phyloP scores from a whole-genome alignment of 257 asterid genomes.

The Lithospermum erythrorhizon region DNA sequence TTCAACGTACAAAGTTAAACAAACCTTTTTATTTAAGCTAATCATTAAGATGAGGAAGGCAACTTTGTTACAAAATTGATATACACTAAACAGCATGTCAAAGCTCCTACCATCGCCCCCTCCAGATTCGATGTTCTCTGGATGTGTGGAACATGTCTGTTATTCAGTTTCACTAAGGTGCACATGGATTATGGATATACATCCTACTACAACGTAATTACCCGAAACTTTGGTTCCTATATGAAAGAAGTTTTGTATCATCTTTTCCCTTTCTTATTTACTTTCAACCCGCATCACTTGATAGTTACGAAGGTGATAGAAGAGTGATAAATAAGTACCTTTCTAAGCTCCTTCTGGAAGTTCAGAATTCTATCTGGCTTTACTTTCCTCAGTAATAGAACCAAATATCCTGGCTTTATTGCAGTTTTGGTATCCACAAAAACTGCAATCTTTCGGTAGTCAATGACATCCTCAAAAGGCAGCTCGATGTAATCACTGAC shows the following conservation, averaged over 20 bases:
- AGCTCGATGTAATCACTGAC: slow-evolving; percentile 84
- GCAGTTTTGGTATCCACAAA: slow-evolving; percentile 71
- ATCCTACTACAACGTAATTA: too few species aligned
- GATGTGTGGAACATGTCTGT: too few species aligned
- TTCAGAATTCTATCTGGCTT: slow-evolving; percentile 47
- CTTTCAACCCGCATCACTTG: too few species aligned
- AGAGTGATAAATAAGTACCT: slow-evolving; percentile 34
- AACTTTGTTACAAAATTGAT: not conserved
- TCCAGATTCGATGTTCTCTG: too few species aligned
- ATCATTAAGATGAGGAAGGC: slow-evolving; percentile 1
- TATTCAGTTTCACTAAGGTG: too few species aligned
- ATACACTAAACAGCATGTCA: not conserved
- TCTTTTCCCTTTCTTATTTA: too few species aligned
- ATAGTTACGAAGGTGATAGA: not conserved
- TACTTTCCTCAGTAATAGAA: slow-evolving; percentile 52
- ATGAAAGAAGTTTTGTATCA: too few species aligned
- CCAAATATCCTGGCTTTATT: slow-evolving; percentile 61
- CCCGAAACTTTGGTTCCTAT: too few species aligned
- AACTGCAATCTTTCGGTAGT: slow-evolving; percentile 78
- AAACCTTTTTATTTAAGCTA: too few species aligned
- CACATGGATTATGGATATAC: too few species aligned
- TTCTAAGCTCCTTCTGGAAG: slow-evolving; percentile 62
- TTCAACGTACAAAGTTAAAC: not conserved
- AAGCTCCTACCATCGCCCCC: too few species aligned
- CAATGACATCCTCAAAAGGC: slow-evolving; percentile 91